phyloP scores from a whole-genome alignment of 805 yeast genomes.

The Nakazawaea peltata region DNA sequence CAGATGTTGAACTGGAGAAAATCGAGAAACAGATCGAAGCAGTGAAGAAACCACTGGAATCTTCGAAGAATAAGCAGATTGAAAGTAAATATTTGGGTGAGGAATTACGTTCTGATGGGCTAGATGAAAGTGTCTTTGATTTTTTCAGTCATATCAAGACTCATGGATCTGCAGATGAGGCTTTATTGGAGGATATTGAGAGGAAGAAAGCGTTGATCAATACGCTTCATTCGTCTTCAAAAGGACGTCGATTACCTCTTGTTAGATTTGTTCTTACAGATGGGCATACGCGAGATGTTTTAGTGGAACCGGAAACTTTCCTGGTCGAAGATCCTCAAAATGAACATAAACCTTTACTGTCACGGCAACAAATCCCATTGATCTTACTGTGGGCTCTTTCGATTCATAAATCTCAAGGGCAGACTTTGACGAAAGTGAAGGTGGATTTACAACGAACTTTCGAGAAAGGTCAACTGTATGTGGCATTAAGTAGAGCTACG shows the following conservation, averaged over 20 bases:
- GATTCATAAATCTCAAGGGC: slow-evolving; percentile 94
- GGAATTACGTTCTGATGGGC: slow-evolving; percentile 14
- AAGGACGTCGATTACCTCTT: slow-evolving; percentile 52
- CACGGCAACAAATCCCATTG: slow-evolving; percentile 76
- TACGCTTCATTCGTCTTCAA: slow-evolving; percentile 34
- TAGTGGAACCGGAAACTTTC: slow-evolving; percentile 82
- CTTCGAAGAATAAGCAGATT: not conserved
- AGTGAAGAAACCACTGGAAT: slow-evolving; percentile 5
- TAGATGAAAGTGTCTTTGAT: slow-evolving; percentile 42
- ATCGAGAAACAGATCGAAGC: slow-evolving; percentile 11
- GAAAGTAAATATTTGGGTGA: slow-evolving; percentile 10
- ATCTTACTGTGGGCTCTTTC: slow-evolving; percentile 96
- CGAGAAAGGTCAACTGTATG: slow-evolving; percentile 94
- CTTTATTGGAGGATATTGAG: slow-evolving; percentile 24
- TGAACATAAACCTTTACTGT: slow-evolving; percentile 61
- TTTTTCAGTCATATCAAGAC: slow-evolving; percentile 25
- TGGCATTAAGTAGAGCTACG: slow-evolving; percentile 82
- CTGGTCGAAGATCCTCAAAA: slow-evolving; percentile 47
- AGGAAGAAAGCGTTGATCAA: slow-evolving; percentile 40
- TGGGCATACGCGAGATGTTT: slow-evolving; percentile 62
- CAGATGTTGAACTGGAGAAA: slow-evolving; percentile 14
- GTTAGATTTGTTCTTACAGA: slow-evolving; percentile 71
- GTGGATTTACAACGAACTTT: slow-evolving; percentile 74
- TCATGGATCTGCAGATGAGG: not conserved
- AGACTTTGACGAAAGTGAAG: slow-evolving; percentile 66